A percentile compares a stretch with the other conserved stretches of the same genome.
Evolutionary conservation across 306 rosid genomes (phyloP).

Genomic region (Ormosia emarginata): DNA sequence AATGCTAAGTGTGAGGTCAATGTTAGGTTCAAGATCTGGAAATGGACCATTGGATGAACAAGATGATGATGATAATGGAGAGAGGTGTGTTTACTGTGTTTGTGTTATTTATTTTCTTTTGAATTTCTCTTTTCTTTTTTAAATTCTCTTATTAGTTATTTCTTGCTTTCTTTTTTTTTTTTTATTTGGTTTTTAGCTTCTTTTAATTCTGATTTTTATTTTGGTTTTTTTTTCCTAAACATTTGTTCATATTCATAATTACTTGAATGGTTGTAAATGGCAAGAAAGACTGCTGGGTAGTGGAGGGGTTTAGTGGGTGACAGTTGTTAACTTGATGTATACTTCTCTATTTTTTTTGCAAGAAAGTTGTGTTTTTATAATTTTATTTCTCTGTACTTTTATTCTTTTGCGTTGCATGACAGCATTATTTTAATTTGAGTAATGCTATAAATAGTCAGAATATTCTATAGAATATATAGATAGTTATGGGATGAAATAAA

Average conservation of each 20-base stretch:
- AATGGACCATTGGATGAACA: slow-evolving; percentile 64
- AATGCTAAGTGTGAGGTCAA: slow-evolving; percentile 66
- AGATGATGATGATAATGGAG: neutral
- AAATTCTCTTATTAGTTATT: neutral
- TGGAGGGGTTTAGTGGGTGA: neutral
- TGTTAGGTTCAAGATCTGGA: slow-evolving; percentile 90
- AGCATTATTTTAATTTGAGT: neutral
- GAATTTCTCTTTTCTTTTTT: neutral
- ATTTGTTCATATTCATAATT: neutral
- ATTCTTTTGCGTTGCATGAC: neutral
- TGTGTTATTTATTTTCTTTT: neutral
- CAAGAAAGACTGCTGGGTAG: neutral
- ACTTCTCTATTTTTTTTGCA: neutral
- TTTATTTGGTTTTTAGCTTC: neutral
- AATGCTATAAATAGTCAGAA: too few species aligned
- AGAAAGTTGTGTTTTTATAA: neutral
- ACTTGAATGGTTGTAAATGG: neutral
- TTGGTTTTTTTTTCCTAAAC: neutral
- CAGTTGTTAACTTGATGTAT: neutral
- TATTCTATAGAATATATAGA: too few species aligned
- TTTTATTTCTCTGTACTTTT: neutral
- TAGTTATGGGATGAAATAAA: too few species aligned
- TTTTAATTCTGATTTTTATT: neutral
- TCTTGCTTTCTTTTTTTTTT: neutral
- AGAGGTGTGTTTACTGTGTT: slow-evolving; percentile 13